Base-by-base conservation (phyloP, 768 basidiomycete species). In the Trametes gibbosa region DNA sequence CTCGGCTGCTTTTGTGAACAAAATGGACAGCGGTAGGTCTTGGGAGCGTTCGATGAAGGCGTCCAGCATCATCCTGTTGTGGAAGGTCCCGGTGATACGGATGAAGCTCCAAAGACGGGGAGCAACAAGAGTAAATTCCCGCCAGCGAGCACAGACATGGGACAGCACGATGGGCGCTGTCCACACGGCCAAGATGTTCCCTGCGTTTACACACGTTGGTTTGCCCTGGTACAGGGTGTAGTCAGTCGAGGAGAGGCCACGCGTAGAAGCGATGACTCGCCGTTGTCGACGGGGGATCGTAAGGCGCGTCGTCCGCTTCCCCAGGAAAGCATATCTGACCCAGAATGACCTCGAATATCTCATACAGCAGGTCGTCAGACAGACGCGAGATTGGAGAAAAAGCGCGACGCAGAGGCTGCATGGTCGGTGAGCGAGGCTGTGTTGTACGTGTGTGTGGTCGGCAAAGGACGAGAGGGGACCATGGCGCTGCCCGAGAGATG, bases 31-130 rank as follows among this genome's bases (percentile, higher is more conserved):
- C 40, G 49, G 56, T 41, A 34, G n/a, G 12, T 29, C 2, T 9
- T 32, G 29, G 8, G 49, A 50, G 21, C 56, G 40, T 21, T 58
- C 56, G 49, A 58, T 16, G 40, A 58, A 50, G 40, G 34, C 24
- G 50, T 35, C 25, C 25, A 51, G 24, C 56, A 58, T 50, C 8
- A 58, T 45, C 40, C 56, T 50, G 42, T 51, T 58, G 3, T 25
- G 17, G 34, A 58, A 58, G 17, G 56, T 25, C 27, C 56, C 49
- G 1, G 56, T 58, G 13, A 58, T 32, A 32, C 56, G 56, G 32
- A 58, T 24, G 42, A 58, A 51, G 27, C 29, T 51, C 56, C 56
- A 58, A 10, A 58, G 56, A 16, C 21, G 49, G 7, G 56, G 56
- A 5, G 41, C 21, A 29, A 29, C 32, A 17, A 50, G 32, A 29